Conservation (phyloP, 257 asterid genomes). For the Solanum peruvianum region DNA sequence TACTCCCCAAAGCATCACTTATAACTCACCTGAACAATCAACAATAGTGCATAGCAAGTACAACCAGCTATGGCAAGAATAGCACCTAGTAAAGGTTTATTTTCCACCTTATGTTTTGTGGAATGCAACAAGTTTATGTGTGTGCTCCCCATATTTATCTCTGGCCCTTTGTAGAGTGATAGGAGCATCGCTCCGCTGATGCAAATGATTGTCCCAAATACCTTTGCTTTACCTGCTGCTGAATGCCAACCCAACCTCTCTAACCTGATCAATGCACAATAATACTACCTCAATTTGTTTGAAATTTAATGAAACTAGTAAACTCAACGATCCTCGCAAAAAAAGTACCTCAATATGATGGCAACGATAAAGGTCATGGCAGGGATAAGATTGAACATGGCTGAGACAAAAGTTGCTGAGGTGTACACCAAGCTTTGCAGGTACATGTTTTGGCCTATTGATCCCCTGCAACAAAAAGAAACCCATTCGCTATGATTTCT, state of each 20-base stretch:
- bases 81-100: slow-evolving; percentile 30
- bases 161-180: slow-evolving; percentile 61
- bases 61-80: slow-evolving; percentile 35
- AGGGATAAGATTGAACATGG: slow-evolving; percentile 59
- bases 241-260: slow-evolving; percentile 55
- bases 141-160: slow-evolving; percentile 26
- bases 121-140: slow-evolving; percentile 31
- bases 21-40: slow-evolving; percentile 49
- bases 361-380: slow-evolving; percentile 56
- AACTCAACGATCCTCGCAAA: not conserved
- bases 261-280: slow-evolving; percentile 19
- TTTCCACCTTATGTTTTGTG: not conserved
- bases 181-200: slow-evolving; percentile 72
- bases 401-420: slow-evolving; percentile 53
- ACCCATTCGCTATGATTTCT: not conserved
- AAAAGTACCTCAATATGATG: slow-evolving; percentile 25
- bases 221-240: slow-evolving; percentile 58
- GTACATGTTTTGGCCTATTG: slow-evolving; percentile 54
- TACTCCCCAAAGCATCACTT: not conserved
- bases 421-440: slow-evolving; percentile 32
- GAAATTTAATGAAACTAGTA: not conserved
- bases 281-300: not conserved
- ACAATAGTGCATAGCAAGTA: slow-evolving; percentile 39
- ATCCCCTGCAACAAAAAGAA: slow-evolving; percentile 28
- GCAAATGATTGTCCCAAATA: slow-evolving; percentile 47